These are phyloP conservation scores for Acer yangbiense DNA, from an alignment of 345 rosid species.

Conservation along the genomic window DNA sequence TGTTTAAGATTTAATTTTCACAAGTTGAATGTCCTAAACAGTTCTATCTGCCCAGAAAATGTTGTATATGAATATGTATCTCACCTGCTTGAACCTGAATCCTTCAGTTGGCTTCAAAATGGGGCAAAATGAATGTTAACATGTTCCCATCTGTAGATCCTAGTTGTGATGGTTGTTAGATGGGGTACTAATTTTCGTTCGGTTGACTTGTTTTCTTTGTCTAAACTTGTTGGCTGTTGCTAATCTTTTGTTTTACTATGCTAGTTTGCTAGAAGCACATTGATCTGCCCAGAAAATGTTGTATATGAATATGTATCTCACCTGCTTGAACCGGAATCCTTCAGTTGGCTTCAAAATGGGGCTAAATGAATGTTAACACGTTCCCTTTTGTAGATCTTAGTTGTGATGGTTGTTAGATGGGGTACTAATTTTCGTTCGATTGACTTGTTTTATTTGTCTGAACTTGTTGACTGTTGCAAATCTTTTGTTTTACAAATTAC, in stretches of 20 bases:
- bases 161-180: not conserved
- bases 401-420: not conserved
- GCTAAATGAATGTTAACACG: not conserved
- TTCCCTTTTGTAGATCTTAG: not conserved
- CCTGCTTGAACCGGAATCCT: not conserved
- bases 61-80: not conserved
- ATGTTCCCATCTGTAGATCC: not conserved
- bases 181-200: not conserved
- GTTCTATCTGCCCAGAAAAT: not conserved
- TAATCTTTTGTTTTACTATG: not conserved
- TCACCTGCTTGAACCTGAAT: slow-evolving; percentile 1
- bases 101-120: not conserved
- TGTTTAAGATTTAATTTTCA: not conserved
- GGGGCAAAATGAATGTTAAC: not conserved
- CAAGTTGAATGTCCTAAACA: not conserved
- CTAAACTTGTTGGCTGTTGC: not conserved
- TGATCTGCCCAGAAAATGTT: not conserved
- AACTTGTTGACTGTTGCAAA: not conserved
- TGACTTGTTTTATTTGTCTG: not conserved
- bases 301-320: not conserved
- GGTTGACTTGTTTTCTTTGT: not conserved
- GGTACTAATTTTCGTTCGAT: not conserved
- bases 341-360: not conserved
- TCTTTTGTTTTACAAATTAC: not conserved
- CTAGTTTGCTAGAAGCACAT: not conserved